phyloP scores from a whole-genome alignment of 257 asterid species.

The Leonotis leonurus region DNA sequence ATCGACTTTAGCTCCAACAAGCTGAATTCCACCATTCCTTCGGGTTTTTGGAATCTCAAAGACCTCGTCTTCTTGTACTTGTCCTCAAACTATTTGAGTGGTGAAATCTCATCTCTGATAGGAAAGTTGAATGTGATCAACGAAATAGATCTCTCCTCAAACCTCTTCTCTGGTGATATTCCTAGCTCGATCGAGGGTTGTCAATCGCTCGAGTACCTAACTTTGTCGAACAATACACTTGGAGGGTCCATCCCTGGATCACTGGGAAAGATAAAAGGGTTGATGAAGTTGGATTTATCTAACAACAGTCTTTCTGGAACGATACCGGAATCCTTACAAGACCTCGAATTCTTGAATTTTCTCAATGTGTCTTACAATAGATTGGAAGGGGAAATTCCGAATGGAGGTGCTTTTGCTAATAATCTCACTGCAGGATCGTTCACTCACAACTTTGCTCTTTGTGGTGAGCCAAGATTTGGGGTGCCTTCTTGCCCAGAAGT shows the following conservation, averaged over 20 bases:
- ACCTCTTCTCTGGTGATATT: background rate
- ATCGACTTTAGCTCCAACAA: slow-evolving; percentile 7
- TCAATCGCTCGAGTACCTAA: background rate
- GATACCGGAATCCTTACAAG: background rate
- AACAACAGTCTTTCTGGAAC: background rate
- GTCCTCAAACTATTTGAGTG: slow-evolving; percentile 16
- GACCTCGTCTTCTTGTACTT: slow-evolving; percentile 5
- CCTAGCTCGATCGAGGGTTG: background rate
- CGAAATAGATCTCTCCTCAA: background rate
- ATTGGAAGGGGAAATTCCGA: slow-evolving; percentile 15
- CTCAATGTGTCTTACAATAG: slow-evolving; percentile 1
- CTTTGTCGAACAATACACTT: background rate
- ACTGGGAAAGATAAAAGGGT: background rate
- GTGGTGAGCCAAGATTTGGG: background rate
- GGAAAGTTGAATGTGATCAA: background rate
- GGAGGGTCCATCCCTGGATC: background rate
- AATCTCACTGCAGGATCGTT: slow-evolving; percentile 19
- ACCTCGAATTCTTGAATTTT: background rate
- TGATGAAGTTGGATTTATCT: background rate
- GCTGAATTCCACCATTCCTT: slow-evolving; percentile 19
- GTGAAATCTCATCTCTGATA: background rate
- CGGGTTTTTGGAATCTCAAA: slow-evolving; percentile 12
- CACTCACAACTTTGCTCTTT: background rate
- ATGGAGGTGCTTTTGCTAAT: background rate
- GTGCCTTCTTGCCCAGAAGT: background rate